These are phyloP conservation scores for Coemansia sp. DNA, from an alignment of 192 early-diverging fungal species.

Conservation along the genomic window DNA sequence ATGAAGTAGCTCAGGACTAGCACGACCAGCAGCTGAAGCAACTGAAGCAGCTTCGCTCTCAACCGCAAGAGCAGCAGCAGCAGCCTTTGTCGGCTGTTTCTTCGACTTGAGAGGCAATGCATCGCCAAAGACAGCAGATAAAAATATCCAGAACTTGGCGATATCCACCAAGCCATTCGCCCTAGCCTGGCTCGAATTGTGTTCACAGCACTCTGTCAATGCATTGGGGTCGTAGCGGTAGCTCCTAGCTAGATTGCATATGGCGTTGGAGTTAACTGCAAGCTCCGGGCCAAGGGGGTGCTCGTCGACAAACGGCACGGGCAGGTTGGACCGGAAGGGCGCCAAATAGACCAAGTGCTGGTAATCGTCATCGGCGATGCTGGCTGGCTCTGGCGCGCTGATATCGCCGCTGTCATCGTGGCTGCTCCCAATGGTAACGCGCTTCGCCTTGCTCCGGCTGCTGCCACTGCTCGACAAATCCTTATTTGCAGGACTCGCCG, in stretches of 20 bases:
- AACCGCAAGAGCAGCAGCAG: not conserved
- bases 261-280: constrained; percentile 10
- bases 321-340: constrained; percentile 32
- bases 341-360: constrained; percentile 2
- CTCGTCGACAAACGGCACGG: constrained; percentile 46
- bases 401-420: not conserved
- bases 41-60: not conserved
- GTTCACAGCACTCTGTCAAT: constrained; percentile 38
- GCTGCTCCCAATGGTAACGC: not conserved
- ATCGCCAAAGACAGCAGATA: constrained; percentile 40
- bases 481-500: not conserved
- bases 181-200: constrained; percentile 19
- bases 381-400: not conserved
- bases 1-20: not conserved
- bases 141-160: constrained; percentile 49
- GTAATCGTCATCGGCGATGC: not conserved
- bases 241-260: constrained; percentile 31
- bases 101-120: constrained; percentile 28
- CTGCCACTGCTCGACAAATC: not conserved
- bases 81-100: constrained; percentile 8
- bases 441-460: constrained; percentile 3
- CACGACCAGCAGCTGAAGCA: no score
- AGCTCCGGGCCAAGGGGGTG: constrained; percentile 26
- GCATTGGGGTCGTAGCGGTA: constrained; percentile 49
- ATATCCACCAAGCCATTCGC: constrained; percentile 18